Evolutionary conservation across 139 green algal genomes (phyloP), one percentile per base, ranked within the genome.

Genomic region (Tetraselmis striata): DNA sequence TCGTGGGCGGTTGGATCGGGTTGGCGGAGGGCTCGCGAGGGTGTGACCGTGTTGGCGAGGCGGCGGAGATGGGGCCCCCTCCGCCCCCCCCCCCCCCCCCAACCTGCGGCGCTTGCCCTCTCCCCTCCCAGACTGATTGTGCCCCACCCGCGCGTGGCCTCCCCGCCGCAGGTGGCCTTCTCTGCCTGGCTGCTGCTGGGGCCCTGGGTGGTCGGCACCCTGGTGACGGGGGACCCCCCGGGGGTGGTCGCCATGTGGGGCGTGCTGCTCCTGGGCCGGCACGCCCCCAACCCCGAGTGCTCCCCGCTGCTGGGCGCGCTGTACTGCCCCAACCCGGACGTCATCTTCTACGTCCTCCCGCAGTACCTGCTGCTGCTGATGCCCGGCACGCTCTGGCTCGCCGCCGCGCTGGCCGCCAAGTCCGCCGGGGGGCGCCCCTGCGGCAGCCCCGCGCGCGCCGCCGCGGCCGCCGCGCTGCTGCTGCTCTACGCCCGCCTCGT

Each of bases 311-410:
- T 82, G 18, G 45, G 45, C 45, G 45, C 11, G 11, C 18, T 67
- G 45, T 67, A 67, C 45, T 67, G 45, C 45, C 45, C 80, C 0
- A 81, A 75, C 45, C 78, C 85, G 26, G 88, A 92, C 77, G 83
- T 81, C 1, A 59, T 91, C 0, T 80, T 89, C 31, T 23, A 88
- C 0, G 77, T 27, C 0, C 75, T 87, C 30, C 32, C 83, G 5
- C 82, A 90, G 80, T 32, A 77, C 1, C 26, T 81, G n/a, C 27
- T 79, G 5, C 84, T 82, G 27, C 27, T 91, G 77, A 77, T 91
- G 32, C 88, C 88, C 2, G 26, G 80, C n/a, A 91, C 83, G 28
- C 76, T 92, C 30, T 92, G 88, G 85, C 45, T 88, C 67, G 84
- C 87, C 22, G 83, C 79, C 18, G 88, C 90, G 79, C 82, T 90